Conservation (phyloP, 495 filamentous ascomycete species). For the Rostrohypoxylon terebratum region DNA sequence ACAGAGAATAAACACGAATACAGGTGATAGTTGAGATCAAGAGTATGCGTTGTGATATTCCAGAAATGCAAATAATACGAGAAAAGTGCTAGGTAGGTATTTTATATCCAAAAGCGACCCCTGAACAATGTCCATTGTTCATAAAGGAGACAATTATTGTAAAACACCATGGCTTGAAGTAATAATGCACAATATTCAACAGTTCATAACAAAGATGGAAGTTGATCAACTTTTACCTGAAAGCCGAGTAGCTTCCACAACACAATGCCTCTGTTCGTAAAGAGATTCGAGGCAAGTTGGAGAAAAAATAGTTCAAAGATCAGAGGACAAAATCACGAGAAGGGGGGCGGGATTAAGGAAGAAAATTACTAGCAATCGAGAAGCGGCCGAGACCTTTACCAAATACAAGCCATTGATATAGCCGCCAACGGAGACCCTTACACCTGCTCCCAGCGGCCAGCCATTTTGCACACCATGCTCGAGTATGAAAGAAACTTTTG, state of each 20-base stretch:
- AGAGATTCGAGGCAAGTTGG: neutral
- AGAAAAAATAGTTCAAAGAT: neutral
- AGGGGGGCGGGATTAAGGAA: neutral
- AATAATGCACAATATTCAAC: neutral
- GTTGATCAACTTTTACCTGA: neutral
- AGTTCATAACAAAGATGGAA: neutral
- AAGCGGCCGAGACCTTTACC: conserved; percentile 38
- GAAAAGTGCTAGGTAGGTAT: neutral
- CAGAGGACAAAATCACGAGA: neutral
- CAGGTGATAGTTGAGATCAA: neutral
- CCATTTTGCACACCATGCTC: conserved; percentile 33
- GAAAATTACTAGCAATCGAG: conserved; percentile 17
- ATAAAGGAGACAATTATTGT: neutral
- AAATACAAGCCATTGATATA: conserved; percentile 38
- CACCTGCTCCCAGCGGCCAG: conserved; percentile 25
- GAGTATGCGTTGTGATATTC: neutral
- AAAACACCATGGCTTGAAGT: conserved; percentile 5
- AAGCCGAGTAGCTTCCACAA: neutral
- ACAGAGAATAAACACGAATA: neutral
- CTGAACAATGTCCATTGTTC: neutral
- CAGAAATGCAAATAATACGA: neutral
- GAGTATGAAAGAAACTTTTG: conserved; percentile 50
- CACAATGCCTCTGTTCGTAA: neutral
- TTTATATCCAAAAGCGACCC: neutral
- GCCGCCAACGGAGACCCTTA: conserved; percentile 25